Conservation (phyloP, 257 asterid species). For the Handroanthus guayacan region DNA sequence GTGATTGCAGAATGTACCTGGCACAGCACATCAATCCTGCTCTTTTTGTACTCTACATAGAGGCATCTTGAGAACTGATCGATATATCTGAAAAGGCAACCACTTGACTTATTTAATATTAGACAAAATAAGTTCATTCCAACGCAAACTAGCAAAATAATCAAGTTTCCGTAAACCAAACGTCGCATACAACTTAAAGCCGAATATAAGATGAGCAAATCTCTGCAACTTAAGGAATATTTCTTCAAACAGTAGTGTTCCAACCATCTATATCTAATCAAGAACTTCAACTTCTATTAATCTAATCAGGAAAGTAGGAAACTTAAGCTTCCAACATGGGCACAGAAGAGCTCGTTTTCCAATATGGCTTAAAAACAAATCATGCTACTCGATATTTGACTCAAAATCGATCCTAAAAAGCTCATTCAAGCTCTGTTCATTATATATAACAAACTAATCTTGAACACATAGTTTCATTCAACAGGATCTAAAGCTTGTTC, state of each 20-base stretch:
- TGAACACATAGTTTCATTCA: too few species aligned
- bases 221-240: background rate
- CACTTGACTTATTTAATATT: conserved; percentile 6
- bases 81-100: conserved; percentile 55
- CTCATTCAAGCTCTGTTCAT: too few species aligned
- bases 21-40: conserved; percentile 88
- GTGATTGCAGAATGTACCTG: conserved; percentile 54
- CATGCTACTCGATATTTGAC: too few species aligned
- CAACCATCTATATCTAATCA: background rate
- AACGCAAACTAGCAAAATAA: background rate
- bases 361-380: too few species aligned
- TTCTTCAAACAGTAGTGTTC: too few species aligned
- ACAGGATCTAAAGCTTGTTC: too few species aligned
- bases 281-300: background rate
- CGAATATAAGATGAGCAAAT: background rate
- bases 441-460: too few species aligned
- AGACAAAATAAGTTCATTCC: background rate
- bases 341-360: background rate
- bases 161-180: background rate
- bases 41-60: conserved; percentile 86
- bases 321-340: background rate
- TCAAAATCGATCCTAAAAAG: too few species aligned
- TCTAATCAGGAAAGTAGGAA: conserved; percentile 5
- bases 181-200: background rate
- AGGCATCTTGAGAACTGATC: conserved; percentile 88